Evolutionary conservation across 164 flowering plant genomes (phyloP).

Genomic region (Annona cherimola): DNA sequence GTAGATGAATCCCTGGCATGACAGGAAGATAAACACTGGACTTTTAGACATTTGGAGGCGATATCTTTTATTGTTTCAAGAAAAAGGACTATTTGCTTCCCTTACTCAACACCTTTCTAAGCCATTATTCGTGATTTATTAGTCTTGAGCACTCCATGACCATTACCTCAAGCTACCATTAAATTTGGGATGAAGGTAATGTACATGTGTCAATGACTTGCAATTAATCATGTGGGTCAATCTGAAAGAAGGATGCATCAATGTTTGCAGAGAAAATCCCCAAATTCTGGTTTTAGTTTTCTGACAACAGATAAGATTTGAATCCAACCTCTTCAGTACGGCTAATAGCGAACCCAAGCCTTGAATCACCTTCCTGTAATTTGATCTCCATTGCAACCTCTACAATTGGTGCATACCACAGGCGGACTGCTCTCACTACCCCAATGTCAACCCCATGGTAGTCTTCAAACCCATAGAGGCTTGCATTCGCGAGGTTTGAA

Average conservation of each 20-base stretch:
- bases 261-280: neutral
- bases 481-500: constrained; percentile 65
- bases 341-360: constrained; percentile 88
- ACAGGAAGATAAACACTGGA: neutral
- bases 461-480: constrained; percentile 93
- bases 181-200: too few relatives aligned
- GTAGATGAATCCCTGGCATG: constrained; percentile 74
- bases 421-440: constrained; percentile 85
- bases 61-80: neutral
- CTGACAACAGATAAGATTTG: neutral
- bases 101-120: neutral
- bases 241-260: neutral
- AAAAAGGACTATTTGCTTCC: neutral
- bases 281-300: too few relatives aligned
- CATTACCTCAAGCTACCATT: too few relatives aligned
- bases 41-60: neutral
- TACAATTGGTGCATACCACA: constrained; percentile 81
- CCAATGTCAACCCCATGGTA: constrained; percentile 98
- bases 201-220: too few relatives aligned
- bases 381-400: constrained; percentile 65
- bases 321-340: constrained; percentile 87
- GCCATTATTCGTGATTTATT: neutral
- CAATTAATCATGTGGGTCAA: neutral
- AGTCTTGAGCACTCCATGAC: too few relatives aligned
- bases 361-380: constrained; percentile 57